Evolutionary conservation across 2,329 filamentous ascomycete species (phyloP), one percentile per base, ranked within the genome.

Genomic region (Parastagonospora avenae): DNA sequence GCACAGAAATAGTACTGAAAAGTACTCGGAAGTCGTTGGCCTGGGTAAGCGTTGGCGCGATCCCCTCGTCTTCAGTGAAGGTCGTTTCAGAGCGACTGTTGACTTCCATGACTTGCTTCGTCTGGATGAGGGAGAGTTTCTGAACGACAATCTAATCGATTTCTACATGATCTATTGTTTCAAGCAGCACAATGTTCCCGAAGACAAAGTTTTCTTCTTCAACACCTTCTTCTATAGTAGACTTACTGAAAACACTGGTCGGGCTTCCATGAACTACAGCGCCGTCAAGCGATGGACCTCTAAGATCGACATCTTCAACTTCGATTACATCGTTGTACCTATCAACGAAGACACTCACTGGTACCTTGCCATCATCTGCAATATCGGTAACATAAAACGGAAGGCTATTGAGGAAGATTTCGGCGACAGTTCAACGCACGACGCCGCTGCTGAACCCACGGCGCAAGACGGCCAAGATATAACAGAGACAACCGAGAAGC

Each of bases 291-390:
- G 85, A 37, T 99, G 94, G 94, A 97, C 94, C 8, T 42, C 39
- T 11, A 19, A 87, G 61, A 82, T 93, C 16, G 90, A 99, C 67
- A 76, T 99, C 8, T 90, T 97, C 65, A 82, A 81, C 5, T 92
- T 90, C 62, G 91, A 96, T 68, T 97, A 92, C 70, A 86, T 97
- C 51, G 82, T 97, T 9, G 89, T 99, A 6, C 94, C 94, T 0
- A 91, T 99, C 70, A 95, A 96, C 63, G 90, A 97, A 68, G 80
- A 85, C 15, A 48, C 55, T 1, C 94, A 99, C 73, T 99, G 95
- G 94, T 97, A 94, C 74, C 79, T 97, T 59, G 92, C 91, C 7
- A 93, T 99, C 48, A 93, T 99, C 45, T 96, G 91, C 81, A 96
- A 99, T 65, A 82, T 93, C 2, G 83, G 85, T 3, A 86, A 82